These are phyloP conservation scores for Drechslera avenae DNA, from an alignment of 2,329 filamentous ascomycete genomes.

Conservation along the genomic window DNA sequence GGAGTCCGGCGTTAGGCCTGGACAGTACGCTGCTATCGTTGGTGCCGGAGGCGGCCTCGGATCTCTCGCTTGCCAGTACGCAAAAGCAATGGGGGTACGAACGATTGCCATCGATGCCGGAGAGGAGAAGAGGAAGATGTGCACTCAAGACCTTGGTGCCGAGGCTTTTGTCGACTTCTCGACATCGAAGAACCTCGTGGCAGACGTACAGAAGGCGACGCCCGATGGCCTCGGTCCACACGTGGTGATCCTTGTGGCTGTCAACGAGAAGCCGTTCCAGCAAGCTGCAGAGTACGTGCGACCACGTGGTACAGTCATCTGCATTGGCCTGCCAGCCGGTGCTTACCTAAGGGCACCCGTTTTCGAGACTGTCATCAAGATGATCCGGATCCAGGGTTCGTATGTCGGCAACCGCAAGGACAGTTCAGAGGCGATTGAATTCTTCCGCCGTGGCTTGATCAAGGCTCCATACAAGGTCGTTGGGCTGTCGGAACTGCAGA, in stretches of 20 bases:
- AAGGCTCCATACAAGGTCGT: slow-evolving; percentile 85
- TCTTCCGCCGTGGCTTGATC: slow-evolving; percentile 83
- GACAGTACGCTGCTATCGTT: slow-evolving; percentile 81
- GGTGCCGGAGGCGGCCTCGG: slow-evolving; percentile 86
- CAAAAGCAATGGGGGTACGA: slow-evolving; percentile 84
- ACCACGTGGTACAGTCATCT: slow-evolving; percentile 79
- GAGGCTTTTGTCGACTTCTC: slow-evolving; percentile 79
- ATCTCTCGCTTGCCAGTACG: slow-evolving; percentile 81
- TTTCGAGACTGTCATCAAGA: slow-evolving; percentile 85
- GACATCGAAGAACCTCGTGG: slow-evolving; percentile 75
- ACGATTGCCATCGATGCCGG: slow-evolving; percentile 83
- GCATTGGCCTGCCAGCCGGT: slow-evolving; percentile 83
- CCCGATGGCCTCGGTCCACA: slow-evolving; percentile 82
- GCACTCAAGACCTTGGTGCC: slow-evolving; percentile 70
- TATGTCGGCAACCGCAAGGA: slow-evolving; percentile 95
- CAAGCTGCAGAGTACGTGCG: slow-evolving; percentile 90
- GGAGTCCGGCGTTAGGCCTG: slow-evolving; percentile 75
- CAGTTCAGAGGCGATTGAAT: slow-evolving; percentile 86
- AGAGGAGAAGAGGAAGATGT: slow-evolving; percentile 77
- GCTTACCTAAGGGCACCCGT: slow-evolving; percentile 80
- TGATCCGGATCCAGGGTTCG: slow-evolving; percentile 85
- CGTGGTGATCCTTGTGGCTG: slow-evolving; percentile 84
- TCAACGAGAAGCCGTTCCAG: slow-evolving; percentile 91
- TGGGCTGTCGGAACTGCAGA: slow-evolving; percentile 77
- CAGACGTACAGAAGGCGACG: slow-evolving; percentile 81